A percentile compares a stretch with the other conserved stretches of the same genome.
These are phyloP conservation scores for Aspergillus pseudoviridinutans DNA, from an alignment of 2,329 filamentous ascomycete species.

Conservation along the genomic window DNA sequence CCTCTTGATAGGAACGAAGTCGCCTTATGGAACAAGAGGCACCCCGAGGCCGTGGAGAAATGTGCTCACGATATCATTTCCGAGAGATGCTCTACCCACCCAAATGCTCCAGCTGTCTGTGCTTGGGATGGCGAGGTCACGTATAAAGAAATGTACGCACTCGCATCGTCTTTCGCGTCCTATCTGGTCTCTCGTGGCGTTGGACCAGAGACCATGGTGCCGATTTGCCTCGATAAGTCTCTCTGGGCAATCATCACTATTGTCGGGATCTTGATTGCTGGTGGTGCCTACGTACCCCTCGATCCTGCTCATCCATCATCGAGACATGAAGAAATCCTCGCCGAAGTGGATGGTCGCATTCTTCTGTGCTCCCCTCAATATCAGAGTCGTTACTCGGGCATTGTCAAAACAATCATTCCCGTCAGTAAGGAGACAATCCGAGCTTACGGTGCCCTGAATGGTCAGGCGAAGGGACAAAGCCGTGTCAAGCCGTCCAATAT, in stretches of 20 bases:
- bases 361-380: slow-evolving; percentile 33
- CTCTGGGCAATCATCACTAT: slow-evolving; percentile 32
- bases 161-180: slow-evolving; percentile 27
- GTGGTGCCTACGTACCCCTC: slow-evolving; percentile 32
- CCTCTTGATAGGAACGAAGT: slow-evolving; percentile 31
- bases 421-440: slow-evolving; percentile 31
- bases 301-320: slow-evolving; percentile 33
- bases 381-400: slow-evolving; percentile 23
- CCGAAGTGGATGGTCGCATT: slow-evolving; percentile 28
- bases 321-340: slow-evolving; percentile 30
- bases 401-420: slow-evolving; percentile 29
- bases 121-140: slow-evolving; percentile 35
- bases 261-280: slow-evolving; percentile 31
- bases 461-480: not conserved
- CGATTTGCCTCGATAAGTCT: slow-evolving; percentile 34
- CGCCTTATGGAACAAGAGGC: slow-evolving; percentile 28
- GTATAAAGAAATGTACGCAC: slow-evolving; percentile 27
- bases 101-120: slow-evolving; percentile 29
- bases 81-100: slow-evolving; percentile 21
- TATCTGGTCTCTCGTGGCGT: slow-evolving; percentile 30
- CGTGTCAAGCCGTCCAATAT: slow-evolving; percentile 22
- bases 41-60: slow-evolving; percentile 20
- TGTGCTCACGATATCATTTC: slow-evolving; percentile 33
- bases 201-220: slow-evolving; percentile 29
- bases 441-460: slow-evolving; percentile 20